phyloP scores from a whole-genome alignment of 116 monocot genomes.

The Iris pallida region DNA sequence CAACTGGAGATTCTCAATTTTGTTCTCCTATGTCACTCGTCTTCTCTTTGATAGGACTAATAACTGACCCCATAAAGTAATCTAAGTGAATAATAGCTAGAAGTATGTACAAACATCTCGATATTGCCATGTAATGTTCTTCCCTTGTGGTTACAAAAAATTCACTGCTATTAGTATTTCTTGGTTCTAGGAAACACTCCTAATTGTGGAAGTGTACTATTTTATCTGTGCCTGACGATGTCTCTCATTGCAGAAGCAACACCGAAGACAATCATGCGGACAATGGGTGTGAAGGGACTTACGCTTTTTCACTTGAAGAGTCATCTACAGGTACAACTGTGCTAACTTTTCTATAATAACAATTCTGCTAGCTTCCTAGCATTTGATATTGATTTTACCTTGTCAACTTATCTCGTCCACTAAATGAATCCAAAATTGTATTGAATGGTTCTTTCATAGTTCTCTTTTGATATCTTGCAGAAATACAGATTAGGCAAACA shows the following conservation, averaged over 20 bases:
- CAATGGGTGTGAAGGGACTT: constrained; percentile 14
- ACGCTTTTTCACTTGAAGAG: constrained; percentile 13
- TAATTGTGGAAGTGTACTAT: neutral
- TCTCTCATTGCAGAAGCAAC: constrained; percentile 8
- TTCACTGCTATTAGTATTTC: neutral
- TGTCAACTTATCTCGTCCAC: neutral
- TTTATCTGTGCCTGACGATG: neutral
- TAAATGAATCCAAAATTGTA: neutral
- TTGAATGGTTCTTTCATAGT: neutral
- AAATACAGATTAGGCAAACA: constrained; percentile 95
- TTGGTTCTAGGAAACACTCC: neutral
- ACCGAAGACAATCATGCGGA: constrained; percentile 10
- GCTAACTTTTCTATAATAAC: neutral
- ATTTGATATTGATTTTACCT: neutral
- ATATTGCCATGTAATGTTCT: neutral
- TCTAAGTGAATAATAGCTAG: neutral
- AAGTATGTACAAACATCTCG: neutral
- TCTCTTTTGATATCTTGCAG: constrained; percentile 15
- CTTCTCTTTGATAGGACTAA: neutral
- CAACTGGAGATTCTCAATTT: neutral
- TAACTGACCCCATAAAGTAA: neutral
- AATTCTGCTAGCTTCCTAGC: neutral
- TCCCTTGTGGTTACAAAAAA: neutral
- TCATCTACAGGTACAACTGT: neutral
- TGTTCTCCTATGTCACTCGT: neutral